Percentiles rank a stretch among this genome's conserved stretches.
These are phyloP conservation scores for Wickerhamiella shivajii DNA, from an alignment of 805 yeast species.

Conservation along the genomic window DNA sequence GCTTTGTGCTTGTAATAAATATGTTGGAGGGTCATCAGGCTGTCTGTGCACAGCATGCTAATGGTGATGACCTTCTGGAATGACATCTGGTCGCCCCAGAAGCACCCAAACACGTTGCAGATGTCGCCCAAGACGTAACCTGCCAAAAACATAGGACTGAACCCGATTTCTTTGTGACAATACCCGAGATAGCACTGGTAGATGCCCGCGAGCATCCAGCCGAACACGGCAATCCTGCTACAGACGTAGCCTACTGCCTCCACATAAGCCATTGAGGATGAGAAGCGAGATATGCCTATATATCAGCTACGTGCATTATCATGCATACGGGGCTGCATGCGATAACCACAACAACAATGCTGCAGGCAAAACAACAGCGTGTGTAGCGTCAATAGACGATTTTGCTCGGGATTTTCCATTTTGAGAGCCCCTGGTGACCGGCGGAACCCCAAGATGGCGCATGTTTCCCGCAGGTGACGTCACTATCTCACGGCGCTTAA, in stretches of 20 bases:
- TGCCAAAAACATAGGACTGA: constrained; percentile 18
- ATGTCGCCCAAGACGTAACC: constrained; percentile 24
- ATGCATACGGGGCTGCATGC: too few relatives aligned
- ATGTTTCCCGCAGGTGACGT: too few relatives aligned
- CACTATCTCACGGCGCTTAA: too few relatives aligned
- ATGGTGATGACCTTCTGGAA: constrained; percentile 21
- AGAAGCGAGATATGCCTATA: too few relatives aligned
- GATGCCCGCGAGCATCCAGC: constrained; percentile 21
- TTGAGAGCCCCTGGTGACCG: too few relatives aligned
- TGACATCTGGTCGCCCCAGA: constrained; percentile 21
- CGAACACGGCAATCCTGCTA: constrained; percentile 17
- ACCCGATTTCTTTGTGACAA: constrained; percentile 20
- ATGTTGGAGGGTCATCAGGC: constrained; percentile 17
- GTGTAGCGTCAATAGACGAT: too few relatives aligned
- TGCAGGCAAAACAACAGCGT: too few relatives aligned
- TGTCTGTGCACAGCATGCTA: constrained; percentile 17
- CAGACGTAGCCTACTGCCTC: constrained; percentile 15
- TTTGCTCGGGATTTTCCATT: too few relatives aligned
- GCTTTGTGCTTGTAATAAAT: constrained; percentile 18
- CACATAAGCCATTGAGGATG: too few relatives aligned
- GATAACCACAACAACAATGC: too few relatives aligned
- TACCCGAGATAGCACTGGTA: constrained; percentile 21
- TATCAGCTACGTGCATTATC: too few relatives aligned
- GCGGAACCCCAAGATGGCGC: too few relatives aligned
- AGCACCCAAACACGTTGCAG: constrained; percentile 22